These are phyloP conservation scores for Orbilia javanica DNA, from an alignment of 2,329 filamentous ascomycete species.

Conservation along the genomic window DNA sequence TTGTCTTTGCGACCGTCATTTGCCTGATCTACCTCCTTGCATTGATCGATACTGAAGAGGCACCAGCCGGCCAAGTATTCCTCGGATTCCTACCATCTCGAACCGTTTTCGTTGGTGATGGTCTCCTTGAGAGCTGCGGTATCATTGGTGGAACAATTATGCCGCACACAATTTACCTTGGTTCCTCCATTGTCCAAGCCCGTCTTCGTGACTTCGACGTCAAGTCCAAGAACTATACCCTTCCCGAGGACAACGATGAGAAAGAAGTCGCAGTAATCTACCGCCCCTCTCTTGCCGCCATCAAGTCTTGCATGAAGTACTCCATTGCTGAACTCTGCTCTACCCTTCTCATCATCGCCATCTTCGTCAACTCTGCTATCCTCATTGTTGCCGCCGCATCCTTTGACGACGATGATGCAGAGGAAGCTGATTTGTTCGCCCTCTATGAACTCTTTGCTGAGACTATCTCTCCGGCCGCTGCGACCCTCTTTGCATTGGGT, in stretches of 20 bases:
- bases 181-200: constrained; percentile 71
- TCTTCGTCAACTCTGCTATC: constrained; percentile 67
- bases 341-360: constrained; percentile 66
- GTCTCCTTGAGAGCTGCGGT: constrained; percentile 71
- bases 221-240: constrained; percentile 60
- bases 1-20: constrained; percentile 71
- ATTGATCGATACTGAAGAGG: constrained; percentile 65
- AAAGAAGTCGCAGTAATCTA: constrained; percentile 62
- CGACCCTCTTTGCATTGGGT: constrained; percentile 60
- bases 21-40: constrained; percentile 73
- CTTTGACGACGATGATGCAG: constrained; percentile 59
- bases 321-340: constrained; percentile 65
- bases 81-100: constrained; percentile 71
- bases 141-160: constrained; percentile 71
- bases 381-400: constrained; percentile 64
- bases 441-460: constrained; percentile 58
- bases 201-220: constrained; percentile 69
- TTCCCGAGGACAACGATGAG: constrained; percentile 50
- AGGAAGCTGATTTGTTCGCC: constrained; percentile 55
- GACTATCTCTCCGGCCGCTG: constrained; percentile 58
- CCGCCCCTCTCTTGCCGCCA: constrained; percentile 65
- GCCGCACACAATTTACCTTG: constrained; percentile 73
- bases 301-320: constrained; percentile 65
- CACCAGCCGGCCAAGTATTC: constrained; percentile 69
- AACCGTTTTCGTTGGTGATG: constrained; percentile 69